Evolutionary conservation across 2,329 filamentous ascomycete species (phyloP), one percentile per base, ranked within the genome.

Genomic region (Penicillium brasilianum): DNA sequence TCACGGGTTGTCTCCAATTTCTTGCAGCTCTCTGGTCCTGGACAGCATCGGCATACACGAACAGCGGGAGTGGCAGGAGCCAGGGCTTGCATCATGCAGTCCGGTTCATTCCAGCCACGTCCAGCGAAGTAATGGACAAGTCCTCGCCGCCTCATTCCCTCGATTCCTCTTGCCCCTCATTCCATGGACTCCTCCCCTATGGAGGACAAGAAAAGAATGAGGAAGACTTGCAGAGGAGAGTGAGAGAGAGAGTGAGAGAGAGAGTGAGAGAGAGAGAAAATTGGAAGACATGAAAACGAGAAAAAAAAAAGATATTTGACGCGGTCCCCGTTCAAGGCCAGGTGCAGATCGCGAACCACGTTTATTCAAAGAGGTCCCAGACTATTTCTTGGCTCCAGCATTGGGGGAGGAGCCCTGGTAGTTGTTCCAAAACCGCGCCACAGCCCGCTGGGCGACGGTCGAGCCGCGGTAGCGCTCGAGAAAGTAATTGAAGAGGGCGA

Each of bases 401-500:
- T 70, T 68, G 30, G 70, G 51, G 18, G 69, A 60, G 18, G 69
- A 60, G 50, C 69, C 69, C 52, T 69, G 70, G 56, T 72, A 72
- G 57, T 71, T 77, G 66, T 85, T 78, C 85, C 85, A 88, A 71
- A 84, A 88, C 14, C 85, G 82, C 63, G 80, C 82, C 55, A 86
- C 82, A 11, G 84, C 84, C 55, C 76, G 77, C 67, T 82, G 81
- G 22, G 84, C 81, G 52, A 84, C 71, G 28, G 76, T 72, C 16
- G 78, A 79, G 61, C 85, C 85, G 32, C 80, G 75, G 72, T 90
- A 92, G 10, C 89, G 85, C 64, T 84, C 78, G 64, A 90, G 88
- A 76, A 90, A 94, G 77, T 89, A 94, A 81, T 95, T 96, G 85
- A 96, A 93, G 62, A 96, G 84, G 57, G 90, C 87, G 71, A 95